Evolutionary conservation across 768 basidiomycete species (phyloP).

Genomic region (Leccinum truebloodii): DNA sequence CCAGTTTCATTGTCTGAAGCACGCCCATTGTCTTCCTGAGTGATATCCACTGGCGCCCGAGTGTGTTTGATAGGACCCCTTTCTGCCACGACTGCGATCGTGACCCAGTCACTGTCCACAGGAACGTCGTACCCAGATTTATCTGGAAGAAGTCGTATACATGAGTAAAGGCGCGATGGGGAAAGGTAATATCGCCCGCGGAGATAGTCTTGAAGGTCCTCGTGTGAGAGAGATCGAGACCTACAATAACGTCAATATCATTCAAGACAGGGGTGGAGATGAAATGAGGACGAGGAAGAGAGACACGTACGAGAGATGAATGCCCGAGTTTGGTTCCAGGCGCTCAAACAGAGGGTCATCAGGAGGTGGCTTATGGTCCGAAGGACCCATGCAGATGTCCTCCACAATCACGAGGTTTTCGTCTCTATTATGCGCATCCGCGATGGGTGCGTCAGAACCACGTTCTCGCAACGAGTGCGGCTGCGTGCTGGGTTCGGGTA

Average conservation of each 20-base stretch:
- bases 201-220: conserved; percentile 79
- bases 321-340: conserved; percentile 90
- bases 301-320: conserved; percentile 70
- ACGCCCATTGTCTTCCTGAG: conserved; percentile 46
- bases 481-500: conserved; percentile 6
- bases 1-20: conserved; percentile 34
- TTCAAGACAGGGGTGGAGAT: not conserved
- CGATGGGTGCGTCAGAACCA: conserved; percentile 3
- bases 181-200: conserved; percentile 84
- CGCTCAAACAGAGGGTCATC: conserved; percentile 78
- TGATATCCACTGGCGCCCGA: conserved; percentile 58
- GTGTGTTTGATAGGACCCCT: conserved; percentile 77
- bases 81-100: conserved; percentile 94
- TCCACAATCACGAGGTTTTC: conserved; percentile 73
- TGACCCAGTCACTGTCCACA: conserved; percentile 91
- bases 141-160: conserved; percentile 72
- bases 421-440: conserved; percentile 41
- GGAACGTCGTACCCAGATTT: conserved; percentile 90
- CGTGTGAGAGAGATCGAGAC: conserved; percentile 71
- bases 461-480: conserved; percentile 8
- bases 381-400: conserved; percentile 75
- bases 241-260: conserved; percentile 40
- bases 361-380: conserved; percentile 64
- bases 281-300: conserved; percentile 16
- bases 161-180: conserved; percentile 87